Evolutionary conservation across 2,329 filamentous ascomycete species (phyloP).

Genomic region (Botrytis sinoallii): DNA sequence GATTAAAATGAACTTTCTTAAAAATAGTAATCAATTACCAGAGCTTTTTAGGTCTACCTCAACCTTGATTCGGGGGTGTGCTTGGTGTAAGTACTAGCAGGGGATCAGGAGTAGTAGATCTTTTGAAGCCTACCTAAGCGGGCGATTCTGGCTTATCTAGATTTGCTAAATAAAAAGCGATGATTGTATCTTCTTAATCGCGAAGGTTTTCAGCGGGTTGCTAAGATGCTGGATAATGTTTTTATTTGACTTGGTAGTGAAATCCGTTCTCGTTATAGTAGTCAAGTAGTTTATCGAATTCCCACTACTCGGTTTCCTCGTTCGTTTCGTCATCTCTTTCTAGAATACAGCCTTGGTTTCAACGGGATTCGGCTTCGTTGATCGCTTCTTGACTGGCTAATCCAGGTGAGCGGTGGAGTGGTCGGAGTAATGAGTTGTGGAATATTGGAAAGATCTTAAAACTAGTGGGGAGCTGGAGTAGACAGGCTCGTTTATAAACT

Average conservation of each 20-base stretch:
- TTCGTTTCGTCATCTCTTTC: neutral
- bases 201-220: neutral
- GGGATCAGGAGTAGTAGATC: neutral
- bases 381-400: no score
- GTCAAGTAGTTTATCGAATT: neutral
- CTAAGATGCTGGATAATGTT: neutral
- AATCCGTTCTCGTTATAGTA: neutral
- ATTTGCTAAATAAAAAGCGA: neutral
- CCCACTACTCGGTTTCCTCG: neutral
- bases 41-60: neutral
- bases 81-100: no score
- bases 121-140: neutral
- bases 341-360: neutral
- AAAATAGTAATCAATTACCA: neutral
- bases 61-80: no score
- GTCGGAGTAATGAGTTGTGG: no score
- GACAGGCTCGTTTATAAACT: no score
- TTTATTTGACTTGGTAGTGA: neutral
- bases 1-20: neutral
- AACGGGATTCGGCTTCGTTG: accelerated
- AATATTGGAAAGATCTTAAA: neutral
- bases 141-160: accelerated
- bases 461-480: neutral
- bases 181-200: neutral
- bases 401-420: no score